Conservation (phyloP, 257 asterid species). For the Parsonsia alboflavescens region DNA sequence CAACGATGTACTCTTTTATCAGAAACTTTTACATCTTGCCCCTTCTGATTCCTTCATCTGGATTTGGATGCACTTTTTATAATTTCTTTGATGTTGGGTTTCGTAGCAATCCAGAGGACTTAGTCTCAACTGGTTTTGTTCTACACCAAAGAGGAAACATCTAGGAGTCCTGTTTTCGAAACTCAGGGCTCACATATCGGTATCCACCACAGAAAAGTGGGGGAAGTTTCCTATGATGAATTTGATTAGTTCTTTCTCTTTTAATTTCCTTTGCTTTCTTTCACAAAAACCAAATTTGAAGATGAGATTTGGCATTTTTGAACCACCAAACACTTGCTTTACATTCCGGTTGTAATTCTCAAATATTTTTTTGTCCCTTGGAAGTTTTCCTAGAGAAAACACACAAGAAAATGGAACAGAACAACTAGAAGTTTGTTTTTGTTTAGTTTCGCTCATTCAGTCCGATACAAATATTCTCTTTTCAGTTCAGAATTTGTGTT, state of each 20-base stretch:
- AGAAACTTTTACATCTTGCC: background rate
- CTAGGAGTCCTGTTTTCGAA: too few species aligned
- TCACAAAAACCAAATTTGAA: background rate
- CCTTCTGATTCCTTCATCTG: background rate
- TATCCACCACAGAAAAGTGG: background rate
- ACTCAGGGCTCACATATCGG: background rate
- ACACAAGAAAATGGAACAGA: too few species aligned
- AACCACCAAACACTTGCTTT: too few species aligned
- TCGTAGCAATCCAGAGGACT: background rate
- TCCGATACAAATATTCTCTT: background rate
- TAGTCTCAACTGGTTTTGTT: too few species aligned
- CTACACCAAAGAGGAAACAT: too few species aligned
- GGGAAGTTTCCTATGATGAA: background rate
- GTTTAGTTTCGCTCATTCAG: background rate
- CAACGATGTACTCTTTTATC: too few species aligned
- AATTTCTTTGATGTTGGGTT: background rate
- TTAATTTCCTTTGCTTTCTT: background rate
- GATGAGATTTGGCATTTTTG: too few species aligned
- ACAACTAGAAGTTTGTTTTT: background rate
- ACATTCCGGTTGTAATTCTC: too few species aligned
- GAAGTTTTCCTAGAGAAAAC: background rate
- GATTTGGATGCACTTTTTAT: background rate
- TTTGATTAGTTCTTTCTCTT: background rate
- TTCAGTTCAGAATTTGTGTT: background rate
- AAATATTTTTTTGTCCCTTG: too few species aligned